phyloP scores from a whole-genome alignment of 2,329 filamentous ascomycete species.

The Neoarthrinium moseri region DNA sequence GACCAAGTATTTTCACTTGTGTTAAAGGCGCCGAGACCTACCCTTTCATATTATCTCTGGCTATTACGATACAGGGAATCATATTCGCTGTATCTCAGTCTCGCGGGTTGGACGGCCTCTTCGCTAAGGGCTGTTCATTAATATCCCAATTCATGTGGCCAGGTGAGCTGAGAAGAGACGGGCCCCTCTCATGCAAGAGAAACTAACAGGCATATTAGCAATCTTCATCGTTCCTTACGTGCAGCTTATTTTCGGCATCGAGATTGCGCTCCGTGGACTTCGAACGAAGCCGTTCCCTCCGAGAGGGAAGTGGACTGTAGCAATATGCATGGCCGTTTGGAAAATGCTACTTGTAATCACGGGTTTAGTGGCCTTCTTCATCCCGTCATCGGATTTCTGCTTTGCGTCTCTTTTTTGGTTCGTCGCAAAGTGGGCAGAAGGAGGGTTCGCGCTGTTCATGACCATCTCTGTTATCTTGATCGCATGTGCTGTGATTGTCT shows the following conservation, averaged over 20 bases:
- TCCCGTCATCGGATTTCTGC: slow-evolving; percentile 58
- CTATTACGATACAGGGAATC: slow-evolving; percentile 57
- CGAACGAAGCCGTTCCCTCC: slow-evolving; percentile 54
- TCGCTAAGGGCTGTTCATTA: slow-evolving; percentile 50
- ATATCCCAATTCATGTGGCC: slow-evolving; percentile 60
- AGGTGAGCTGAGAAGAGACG: slow-evolving; percentile 49
- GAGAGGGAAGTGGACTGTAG: slow-evolving; percentile 58
- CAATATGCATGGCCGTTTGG: slow-evolving; percentile 53
- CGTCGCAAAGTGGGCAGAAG: slow-evolving; percentile 57
- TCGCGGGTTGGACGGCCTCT: slow-evolving; percentile 49
- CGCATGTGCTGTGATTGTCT: slow-evolving; percentile 51
- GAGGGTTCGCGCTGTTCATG: slow-evolving; percentile 54
- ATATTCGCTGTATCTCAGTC: slow-evolving; percentile 57
- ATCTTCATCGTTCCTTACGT: slow-evolving; percentile 66
- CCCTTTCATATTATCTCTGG: slow-evolving; percentile 56
- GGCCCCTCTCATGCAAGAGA: too few species aligned
- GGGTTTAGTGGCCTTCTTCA: slow-evolving; percentile 57
- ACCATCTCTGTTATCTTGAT: slow-evolving; percentile 50
- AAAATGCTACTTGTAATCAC: slow-evolving; percentile 51
- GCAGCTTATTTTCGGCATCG: slow-evolving; percentile 64
- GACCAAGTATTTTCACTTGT: slow-evolving; percentile 35
- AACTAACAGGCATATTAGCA: slow-evolving; percentile 41
- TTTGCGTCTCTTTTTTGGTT: slow-evolving; percentile 70
- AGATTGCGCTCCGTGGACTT: slow-evolving; percentile 57
- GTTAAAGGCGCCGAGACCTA: slow-evolving; percentile 48